Evolutionary conservation across 768 basidiomycete species (phyloP).

Genomic region (Hygrophoropsis aurantiaca): DNA sequence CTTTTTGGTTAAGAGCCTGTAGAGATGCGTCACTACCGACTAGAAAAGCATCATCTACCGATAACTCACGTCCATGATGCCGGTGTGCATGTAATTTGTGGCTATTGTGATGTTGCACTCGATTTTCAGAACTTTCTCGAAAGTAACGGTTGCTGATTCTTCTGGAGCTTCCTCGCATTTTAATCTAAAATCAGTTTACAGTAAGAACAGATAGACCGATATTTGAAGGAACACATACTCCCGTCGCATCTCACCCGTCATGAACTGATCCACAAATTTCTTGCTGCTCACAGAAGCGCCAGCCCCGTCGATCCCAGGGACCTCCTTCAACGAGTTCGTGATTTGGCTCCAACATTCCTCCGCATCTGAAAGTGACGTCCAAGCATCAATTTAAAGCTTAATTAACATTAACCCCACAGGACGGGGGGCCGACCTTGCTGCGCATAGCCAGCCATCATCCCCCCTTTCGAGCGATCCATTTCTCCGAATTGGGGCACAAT

Average conservation of each 20-base stretch:
- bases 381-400: too few species aligned
- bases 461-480: conserved; percentile 43
- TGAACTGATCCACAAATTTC: conserved; percentile 76
- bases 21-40: too few species aligned
- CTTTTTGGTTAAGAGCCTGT: conserved; percentile 84
- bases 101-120: conserved; percentile 87
- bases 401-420: not conserved
- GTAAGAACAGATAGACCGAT: not conserved
- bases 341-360: conserved; percentile 88
- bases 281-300: conserved; percentile 34
- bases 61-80: conserved; percentile 74
- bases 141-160: conserved; percentile 61
- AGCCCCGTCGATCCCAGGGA: conserved; percentile 46
- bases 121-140: conserved; percentile 81
- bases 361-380: too few species aligned
- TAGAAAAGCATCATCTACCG: not conserved
- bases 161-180: conserved; percentile 81
- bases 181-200: conserved; percentile 51
- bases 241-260: conserved; percentile 76
- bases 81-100: conserved; percentile 88
- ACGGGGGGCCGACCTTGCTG: conserved; percentile 61
- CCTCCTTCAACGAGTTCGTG: conserved; percentile 67
- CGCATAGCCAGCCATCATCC: conserved; percentile 54
- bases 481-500: conserved; percentile 93
- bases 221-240: conserved; percentile 41